phyloP scores from a whole-genome alignment of 306 rosid genomes.

The Corylus americana region DNA sequence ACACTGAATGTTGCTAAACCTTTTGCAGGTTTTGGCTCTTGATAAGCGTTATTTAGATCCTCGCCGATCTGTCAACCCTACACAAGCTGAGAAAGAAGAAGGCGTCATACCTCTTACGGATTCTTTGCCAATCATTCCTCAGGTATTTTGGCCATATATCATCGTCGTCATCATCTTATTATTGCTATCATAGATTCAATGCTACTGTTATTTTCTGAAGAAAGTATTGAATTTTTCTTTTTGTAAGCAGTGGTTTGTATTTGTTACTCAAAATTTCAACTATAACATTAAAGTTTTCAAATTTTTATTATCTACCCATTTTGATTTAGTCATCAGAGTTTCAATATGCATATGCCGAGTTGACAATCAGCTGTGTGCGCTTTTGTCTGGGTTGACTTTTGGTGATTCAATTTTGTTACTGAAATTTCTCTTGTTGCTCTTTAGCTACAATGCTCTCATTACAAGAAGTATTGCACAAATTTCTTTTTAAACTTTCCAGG shows the following conservation, averaged over 20 bases:
- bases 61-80: slow-evolving; percentile 77
- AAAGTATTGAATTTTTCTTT: not conserved
- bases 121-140: slow-evolving; percentile 87
- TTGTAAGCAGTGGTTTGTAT: not conserved
- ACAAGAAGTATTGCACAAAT: not conserved
- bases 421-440: not conserved
- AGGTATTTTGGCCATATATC: slow-evolving; percentile 44
- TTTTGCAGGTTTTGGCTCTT: slow-evolving; percentile 82
- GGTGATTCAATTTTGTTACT: not conserved
- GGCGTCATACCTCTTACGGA: slow-evolving; percentile 96
- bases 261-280: not conserved
- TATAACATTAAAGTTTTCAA: not conserved
- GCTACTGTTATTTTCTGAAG: not conserved
- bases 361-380: not conserved
- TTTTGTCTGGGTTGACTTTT: not conserved
- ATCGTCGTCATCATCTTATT: not conserved
- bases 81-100: slow-evolving; percentile 91
- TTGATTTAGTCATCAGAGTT: not conserved
- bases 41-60: slow-evolving; percentile 94
- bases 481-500: not conserved
- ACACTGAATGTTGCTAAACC: slow-evolving; percentile 9
- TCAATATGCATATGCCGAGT: not conserved
- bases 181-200: not conserved
- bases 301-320: not conserved
- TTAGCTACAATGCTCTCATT: not conserved